phyloP scores from a whole-genome alignment of 106 monocot species.

The Platanthera zijinensis region DNA sequence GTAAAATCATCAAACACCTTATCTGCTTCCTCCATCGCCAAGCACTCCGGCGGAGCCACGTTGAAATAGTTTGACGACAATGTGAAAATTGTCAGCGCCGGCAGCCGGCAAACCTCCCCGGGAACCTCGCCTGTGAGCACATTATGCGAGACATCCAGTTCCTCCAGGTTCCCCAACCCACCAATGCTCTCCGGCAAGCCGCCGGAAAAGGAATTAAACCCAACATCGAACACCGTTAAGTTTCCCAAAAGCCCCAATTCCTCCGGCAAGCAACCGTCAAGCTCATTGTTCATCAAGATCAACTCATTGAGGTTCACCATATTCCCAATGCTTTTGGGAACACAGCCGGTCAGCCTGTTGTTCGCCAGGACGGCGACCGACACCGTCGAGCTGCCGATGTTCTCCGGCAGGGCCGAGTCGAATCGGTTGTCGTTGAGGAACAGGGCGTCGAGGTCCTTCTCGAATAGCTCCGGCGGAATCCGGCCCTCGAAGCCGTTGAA shows the following conservation, averaged over 20 bases:
- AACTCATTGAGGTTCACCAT: slow-evolving; percentile 15
- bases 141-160: slow-evolving; percentile 27
- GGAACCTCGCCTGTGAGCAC: slow-evolving; percentile 21
- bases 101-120: slow-evolving; percentile 11
- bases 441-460: neutral
- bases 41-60: neutral
- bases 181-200: neutral
- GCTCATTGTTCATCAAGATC: slow-evolving; percentile 26
- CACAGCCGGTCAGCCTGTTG: slow-evolving; percentile 29
- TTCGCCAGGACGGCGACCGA: slow-evolving; percentile 23
- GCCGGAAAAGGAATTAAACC: neutral
- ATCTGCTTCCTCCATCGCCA: neutral
- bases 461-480: neutral
- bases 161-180: slow-evolving; percentile 9
- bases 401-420: slow-evolving; percentile 7
- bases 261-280: slow-evolving; percentile 31
- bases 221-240: neutral
- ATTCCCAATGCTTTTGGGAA: slow-evolving; percentile 26
- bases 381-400: slow-evolving; percentile 15
- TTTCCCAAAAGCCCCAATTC: slow-evolving; percentile 18
- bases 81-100: neutral
- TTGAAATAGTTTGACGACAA: neutral
- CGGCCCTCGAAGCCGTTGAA: neutral
- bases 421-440: slow-evolving; percentile 22
- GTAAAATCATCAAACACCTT: neutral